Evolutionary conservation across 2,329 filamentous ascomycete genomes (phyloP).

Genomic region (Fusarium haematococcum): DNA sequence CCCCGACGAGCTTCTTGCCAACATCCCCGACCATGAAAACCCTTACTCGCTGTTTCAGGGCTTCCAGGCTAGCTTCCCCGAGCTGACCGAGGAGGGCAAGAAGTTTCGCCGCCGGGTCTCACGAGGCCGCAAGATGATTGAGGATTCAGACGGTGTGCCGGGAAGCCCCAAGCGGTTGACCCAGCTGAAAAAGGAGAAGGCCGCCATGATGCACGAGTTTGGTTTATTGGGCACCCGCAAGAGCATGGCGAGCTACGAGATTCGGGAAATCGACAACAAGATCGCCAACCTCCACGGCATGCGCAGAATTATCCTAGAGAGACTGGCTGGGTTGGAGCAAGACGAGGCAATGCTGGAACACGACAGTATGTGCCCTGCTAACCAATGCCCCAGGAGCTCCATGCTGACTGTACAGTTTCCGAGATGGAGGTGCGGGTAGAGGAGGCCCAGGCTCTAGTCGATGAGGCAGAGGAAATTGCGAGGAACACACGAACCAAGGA

Average conservation of each 20-base stretch:
- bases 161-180: constrained; percentile 75
- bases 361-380: constrained; percentile 71
- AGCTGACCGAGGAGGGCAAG: constrained; percentile 75
- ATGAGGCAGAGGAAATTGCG: constrained; percentile 69
- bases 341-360: constrained; percentile 92
- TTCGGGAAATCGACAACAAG: constrained; percentile 96
- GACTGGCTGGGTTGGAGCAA: constrained; percentile 86
- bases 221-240: constrained; percentile 94
- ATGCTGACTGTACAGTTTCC: constrained; percentile 63
- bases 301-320: constrained; percentile 90
- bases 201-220: constrained; percentile 82
- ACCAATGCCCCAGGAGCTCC: background rate
- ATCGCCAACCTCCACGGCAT: constrained; percentile 93
- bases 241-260: constrained; percentile 97
- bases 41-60: constrained; percentile 95
- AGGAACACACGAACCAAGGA: constrained; percentile 64
- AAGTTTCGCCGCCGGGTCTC: constrained; percentile 78
- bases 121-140: constrained; percentile 80
- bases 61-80: constrained; percentile 89
- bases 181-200: constrained; percentile 83
- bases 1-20: constrained; percentile 87
- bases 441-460: constrained; percentile 68
- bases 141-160: constrained; percentile 67
- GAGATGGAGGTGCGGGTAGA: constrained; percentile 73
- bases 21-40: constrained; percentile 89